These are phyloP conservation scores for Claviceps sp. DNA, from an alignment of 2,329 filamentous ascomycete genomes.

Conservation along the genomic window DNA sequence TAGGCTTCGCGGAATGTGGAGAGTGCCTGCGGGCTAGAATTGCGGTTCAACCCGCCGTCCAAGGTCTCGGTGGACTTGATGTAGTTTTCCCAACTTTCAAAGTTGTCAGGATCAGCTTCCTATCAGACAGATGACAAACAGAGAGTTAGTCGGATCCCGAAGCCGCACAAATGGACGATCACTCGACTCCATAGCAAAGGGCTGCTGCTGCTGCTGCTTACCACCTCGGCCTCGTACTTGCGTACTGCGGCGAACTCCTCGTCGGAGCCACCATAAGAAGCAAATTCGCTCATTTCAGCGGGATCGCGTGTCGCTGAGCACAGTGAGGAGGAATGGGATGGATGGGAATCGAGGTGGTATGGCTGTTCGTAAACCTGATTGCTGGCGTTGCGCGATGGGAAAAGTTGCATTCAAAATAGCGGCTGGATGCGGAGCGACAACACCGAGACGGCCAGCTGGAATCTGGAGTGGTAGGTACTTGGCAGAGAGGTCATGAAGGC, in stretches of 20 bases:
- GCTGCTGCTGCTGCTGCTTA: constrained; percentile 25
- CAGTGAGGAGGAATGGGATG: neutral
- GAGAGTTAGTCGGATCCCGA: neutral
- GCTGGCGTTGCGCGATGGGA: neutral
- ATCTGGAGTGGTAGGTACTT: neutral
- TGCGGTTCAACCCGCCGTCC: constrained; percentile 88
- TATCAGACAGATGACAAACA: constrained; percentile 15
- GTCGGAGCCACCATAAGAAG: constrained; percentile 56
- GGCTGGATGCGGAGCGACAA: constrained; percentile 1
- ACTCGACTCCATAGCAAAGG: neutral
- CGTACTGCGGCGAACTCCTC: constrained; percentile 74
- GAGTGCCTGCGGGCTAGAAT: constrained; percentile 89
- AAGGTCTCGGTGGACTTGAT: constrained; percentile 70
- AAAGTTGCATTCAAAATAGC: constrained; percentile 1
- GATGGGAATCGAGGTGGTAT: neutral
- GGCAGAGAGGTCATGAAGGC: neutral
- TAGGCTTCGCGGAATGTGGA: constrained; percentile 76
- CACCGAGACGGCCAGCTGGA: neutral
- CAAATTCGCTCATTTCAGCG: constrained; percentile 55
- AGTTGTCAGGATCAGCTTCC: constrained; percentile 71
- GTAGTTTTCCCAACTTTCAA: constrained; percentile 89
- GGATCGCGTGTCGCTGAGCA: constrained; percentile 2
- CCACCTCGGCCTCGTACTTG: constrained; percentile 65
- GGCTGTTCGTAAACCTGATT: neutral
- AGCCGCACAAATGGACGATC: neutral